phyloP scores from a whole-genome alignment of 306 rosid genomes.

The Prunus salicina region DNA sequence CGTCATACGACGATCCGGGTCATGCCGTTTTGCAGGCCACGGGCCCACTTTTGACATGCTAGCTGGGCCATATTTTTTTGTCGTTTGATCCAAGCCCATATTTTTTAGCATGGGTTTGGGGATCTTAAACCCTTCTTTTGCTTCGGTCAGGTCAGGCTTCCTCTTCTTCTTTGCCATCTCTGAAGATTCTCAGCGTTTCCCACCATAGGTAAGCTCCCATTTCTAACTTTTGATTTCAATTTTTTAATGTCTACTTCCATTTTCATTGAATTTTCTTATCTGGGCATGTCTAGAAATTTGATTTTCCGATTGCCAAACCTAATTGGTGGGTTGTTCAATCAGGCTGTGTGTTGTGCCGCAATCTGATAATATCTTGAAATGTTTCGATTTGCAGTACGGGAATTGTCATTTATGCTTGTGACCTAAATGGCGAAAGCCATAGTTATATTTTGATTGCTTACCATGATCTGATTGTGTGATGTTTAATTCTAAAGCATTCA shows the following conservation, averaged over 20 bases:
- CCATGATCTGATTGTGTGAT: neutral
- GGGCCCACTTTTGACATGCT: neutral
- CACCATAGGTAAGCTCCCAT: neutral
- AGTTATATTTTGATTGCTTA: neutral
- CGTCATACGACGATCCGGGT: neutral
- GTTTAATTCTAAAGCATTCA: neutral
- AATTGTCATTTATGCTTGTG: neutral
- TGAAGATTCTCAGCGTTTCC: neutral
- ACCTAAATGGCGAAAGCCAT: neutral
- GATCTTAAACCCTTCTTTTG: neutral
- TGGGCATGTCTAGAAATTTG: neutral
- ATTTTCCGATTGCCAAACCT: neutral
- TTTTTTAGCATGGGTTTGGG: neutral
- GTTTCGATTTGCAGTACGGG: neutral
- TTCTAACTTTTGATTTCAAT: neutral
- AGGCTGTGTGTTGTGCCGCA: neutral
- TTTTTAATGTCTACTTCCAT: neutral
- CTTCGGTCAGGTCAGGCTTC: neutral
- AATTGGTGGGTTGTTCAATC: neutral
- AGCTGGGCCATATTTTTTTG: neutral
- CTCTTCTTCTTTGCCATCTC: neutral
- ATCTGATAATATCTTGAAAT: neutral
- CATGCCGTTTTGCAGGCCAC: neutral
- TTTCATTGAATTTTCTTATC: neutral
- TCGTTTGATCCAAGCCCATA: neutral